These are phyloP conservation scores for Hypoxylon crocopeplum DNA, from an alignment of 495 filamentous ascomycete species.

Conservation along the genomic window DNA sequence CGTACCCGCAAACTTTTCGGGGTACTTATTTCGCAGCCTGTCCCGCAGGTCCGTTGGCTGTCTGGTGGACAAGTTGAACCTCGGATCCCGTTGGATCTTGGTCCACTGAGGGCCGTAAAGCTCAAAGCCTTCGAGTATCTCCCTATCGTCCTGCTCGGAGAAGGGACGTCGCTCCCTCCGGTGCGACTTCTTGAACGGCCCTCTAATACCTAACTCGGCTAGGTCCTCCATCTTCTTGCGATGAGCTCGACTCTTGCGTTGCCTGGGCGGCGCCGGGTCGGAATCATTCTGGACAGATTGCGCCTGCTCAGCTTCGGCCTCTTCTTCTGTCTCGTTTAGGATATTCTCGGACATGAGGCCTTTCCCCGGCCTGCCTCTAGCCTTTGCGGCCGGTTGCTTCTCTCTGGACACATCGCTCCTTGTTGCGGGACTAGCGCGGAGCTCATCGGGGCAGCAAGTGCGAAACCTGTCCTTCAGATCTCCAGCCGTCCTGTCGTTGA, in stretches of 20 bases:
- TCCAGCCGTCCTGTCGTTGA: conserved; percentile 76
- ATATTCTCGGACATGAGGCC: conserved; percentile 57
- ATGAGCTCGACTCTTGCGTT: conserved; percentile 57
- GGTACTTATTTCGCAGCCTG: conserved; percentile 80
- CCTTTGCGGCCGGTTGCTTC: conserved; percentile 27
- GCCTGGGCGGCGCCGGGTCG: conserved; percentile 38
- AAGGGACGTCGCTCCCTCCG: conserved; percentile 68
- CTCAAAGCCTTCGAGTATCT: conserved; percentile 76
- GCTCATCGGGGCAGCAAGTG: conserved; percentile 72
- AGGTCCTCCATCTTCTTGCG: conserved; percentile 63
- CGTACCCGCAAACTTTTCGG: conserved; percentile 60
- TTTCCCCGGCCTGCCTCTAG: conserved; percentile 35
- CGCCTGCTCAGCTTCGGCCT: conserved; percentile 25
- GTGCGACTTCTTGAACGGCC: conserved; percentile 60
- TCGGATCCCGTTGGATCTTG: conserved; percentile 74
- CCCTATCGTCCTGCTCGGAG: conserved; percentile 75
- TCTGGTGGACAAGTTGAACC: conserved; percentile 69
- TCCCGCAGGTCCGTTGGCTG: conserved; percentile 83
- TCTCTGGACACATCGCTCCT: conserved; percentile 23
- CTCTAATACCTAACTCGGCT: conserved; percentile 61
- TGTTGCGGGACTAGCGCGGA: conserved; percentile 43
- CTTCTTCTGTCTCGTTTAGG: conserved; percentile 49
- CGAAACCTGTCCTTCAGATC: conserved; percentile 89
- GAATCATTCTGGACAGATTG: conserved; percentile 37
- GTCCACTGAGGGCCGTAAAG: conserved; percentile 83